These are phyloP conservation scores for Apocynum venetum DNA, from an alignment of 257 asterid species.

Conservation along the genomic window DNA sequence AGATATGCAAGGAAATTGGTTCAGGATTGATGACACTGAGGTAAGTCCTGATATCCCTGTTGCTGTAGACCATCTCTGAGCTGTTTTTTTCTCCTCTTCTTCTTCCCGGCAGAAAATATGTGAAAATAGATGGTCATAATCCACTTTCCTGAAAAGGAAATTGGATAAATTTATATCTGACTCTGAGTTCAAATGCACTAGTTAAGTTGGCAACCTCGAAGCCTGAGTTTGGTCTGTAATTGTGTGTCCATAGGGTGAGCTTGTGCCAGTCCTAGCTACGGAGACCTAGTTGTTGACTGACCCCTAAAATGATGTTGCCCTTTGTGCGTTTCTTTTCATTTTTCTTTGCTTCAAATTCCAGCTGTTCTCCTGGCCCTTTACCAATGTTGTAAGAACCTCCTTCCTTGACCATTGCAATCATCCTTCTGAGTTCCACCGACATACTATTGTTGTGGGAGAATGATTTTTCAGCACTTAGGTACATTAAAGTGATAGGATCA, in stretches of 20 bases:
- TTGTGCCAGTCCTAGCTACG: neutral
- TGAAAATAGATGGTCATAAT: neutral
- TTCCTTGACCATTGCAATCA: neutral
- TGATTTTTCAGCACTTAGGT: neutral
- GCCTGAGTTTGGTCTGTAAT: neutral
- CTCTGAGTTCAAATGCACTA: neutral
- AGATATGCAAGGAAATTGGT: constrained; percentile 77
- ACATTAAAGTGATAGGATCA: neutral
- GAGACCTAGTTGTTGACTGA: neutral
- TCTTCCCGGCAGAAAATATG: neutral
- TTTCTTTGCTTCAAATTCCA: neutral
- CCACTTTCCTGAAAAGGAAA: neutral
- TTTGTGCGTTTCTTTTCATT: neutral
- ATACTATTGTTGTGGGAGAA: neutral
- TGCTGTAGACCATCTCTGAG: neutral
- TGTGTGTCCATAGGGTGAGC: neutral
- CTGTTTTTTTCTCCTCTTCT: neutral
- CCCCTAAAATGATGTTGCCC: neutral
- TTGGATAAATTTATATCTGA: neutral
- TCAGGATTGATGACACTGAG: constrained; percentile 78
- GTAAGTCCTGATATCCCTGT: constrained; percentile 23
- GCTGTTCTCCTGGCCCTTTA: neutral
- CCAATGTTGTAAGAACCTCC: neutral
- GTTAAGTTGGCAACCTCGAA: neutral
- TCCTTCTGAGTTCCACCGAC: neutral